phyloP scores from a whole-genome alignment of 352 stramenopile species.

The Thalassiosira allenii region DNA sequence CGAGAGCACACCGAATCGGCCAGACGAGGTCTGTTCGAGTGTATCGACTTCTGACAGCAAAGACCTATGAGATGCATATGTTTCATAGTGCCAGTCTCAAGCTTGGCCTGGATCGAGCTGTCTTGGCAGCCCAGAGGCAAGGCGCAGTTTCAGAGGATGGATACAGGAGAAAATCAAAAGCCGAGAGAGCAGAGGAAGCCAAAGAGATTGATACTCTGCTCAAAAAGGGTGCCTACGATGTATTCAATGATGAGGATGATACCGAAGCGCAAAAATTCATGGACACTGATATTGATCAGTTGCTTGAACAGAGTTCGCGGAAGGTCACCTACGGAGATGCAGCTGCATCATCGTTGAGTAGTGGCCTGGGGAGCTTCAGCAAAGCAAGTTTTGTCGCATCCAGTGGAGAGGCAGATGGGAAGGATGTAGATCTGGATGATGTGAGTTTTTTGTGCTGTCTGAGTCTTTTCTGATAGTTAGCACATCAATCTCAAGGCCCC shows the following conservation, averaged over 20 bases:
- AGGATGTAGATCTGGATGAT: slow-evolving; percentile 87
- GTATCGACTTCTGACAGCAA: slow-evolving; percentile 97
- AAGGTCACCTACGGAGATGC: slow-evolving; percentile 85
- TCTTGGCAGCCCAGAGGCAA: slow-evolving; percentile 94
- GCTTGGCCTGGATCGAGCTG: slow-evolving; percentile 96
- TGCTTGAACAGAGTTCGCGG: slow-evolving; percentile 85
- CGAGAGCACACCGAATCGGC: slow-evolving; percentile 97
- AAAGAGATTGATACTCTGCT: slow-evolving; percentile 97
- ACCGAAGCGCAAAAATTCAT: slow-evolving; percentile 91
- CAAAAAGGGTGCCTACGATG: slow-evolving; percentile 96
- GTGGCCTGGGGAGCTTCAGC: slow-evolving; percentile 85
- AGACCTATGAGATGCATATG: slow-evolving; percentile 99
- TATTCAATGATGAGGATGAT: slow-evolving; percentile 96
- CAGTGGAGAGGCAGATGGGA: slow-evolving; percentile 80
- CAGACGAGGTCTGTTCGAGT: slow-evolving; percentile 98
- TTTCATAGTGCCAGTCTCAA: slow-evolving; percentile 98
- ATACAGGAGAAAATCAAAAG: slow-evolving; percentile 87
- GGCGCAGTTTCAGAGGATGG: slow-evolving; percentile 48
- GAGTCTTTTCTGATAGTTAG: not conserved
- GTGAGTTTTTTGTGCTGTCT: slow-evolving; percentile 9
- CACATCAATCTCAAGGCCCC: not conserved
- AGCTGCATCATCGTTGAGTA: slow-evolving; percentile 70
- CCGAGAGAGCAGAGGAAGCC: slow-evolving; percentile 78
- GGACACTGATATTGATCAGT: slow-evolving; percentile 96
- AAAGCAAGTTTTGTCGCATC: slow-evolving; percentile 87